Base-by-base conservation (phyloP, 164 flowering plant species). In the Vitis rupestris region DNA sequence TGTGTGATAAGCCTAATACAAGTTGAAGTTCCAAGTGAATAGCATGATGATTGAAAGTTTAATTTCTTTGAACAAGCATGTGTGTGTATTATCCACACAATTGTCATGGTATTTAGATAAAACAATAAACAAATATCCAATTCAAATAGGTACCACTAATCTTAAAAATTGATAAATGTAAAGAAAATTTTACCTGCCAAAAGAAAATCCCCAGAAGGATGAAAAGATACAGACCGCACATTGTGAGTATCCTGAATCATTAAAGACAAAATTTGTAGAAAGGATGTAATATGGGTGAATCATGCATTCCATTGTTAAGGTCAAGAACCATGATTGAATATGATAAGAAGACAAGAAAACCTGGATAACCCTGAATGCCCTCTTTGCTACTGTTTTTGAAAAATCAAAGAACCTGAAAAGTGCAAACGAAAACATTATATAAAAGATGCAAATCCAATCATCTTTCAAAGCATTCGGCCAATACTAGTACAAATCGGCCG, bases 131-230 rank as follows among this genome's bases (percentile, higher is more conserved):
- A 62, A 4, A 56, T 15, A 8, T 10, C 63, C 50, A 63, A 55
- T 7, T 31, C n/a, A n/a, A 10, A 55, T 57, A 17, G 17, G 5
- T 47, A 7, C 44, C 7, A 48, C 64, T 55, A 31, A 57, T 63
- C 13, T 11, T 16, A 70, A 13, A 16, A 71, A 70, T 48, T 55
- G 8, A 11, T 52, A 29, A n/a, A 66, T 8, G 31, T 52, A 19
- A 14, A 52, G 49, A 7, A 66, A 63, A 50, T 60, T 31, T 51
- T 74, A 87, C 97, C 97, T 74, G 97, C 96, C 70, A 92, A 70
- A 75, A 92, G 80, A 80, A 84, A 90, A 65, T 89, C 91, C 59
- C 96, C 96, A 49, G 96, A 92, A 69, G 98, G 98, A 81, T 90
- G 96, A 77, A 85, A 90, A 57, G 92, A 82, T 63, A 92, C 92